These are phyloP conservation scores for Trichoderma sp. DNA, from an alignment of 2,329 filamentous ascomycete genomes.

Conservation along the genomic window DNA sequence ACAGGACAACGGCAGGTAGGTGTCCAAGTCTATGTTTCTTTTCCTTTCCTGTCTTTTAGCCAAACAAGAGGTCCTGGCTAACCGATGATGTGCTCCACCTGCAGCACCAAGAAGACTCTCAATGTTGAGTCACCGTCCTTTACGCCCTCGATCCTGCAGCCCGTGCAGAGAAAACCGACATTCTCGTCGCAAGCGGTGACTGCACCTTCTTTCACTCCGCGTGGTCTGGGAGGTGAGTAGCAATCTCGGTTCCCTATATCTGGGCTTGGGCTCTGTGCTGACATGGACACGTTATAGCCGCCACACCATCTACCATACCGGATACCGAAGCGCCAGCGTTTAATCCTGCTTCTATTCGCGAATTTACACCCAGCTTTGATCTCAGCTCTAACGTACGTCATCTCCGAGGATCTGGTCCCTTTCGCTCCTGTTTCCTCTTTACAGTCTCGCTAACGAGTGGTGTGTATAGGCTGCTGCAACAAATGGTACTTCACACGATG, in stretches of 20 bases:
- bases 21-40: constrained; percentile 28
- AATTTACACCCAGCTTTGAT: constrained; percentile 65
- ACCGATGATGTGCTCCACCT: neutral
- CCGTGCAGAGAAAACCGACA: constrained; percentile 66
- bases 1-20: constrained; percentile 52
- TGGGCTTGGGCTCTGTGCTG: neutral
- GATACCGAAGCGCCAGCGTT: constrained; percentile 53
- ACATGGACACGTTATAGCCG: constrained; percentile 34
- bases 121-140: constrained; percentile 98
- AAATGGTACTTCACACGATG: constrained; percentile 56
- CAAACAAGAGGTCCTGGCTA: neutral
- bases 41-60: neutral
- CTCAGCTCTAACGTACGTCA: constrained; percentile 51
- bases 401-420: neutral
- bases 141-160: constrained; percentile 65
- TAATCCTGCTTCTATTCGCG: constrained; percentile 60
- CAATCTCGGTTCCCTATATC: neutral
- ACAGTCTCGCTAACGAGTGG: neutral
- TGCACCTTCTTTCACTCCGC: constrained; percentile 82
- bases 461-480: constrained; percentile 41
- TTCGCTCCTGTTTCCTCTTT: neutral
- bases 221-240: constrained; percentile 54
- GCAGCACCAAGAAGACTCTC: constrained; percentile 71
- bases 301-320: constrained; percentile 46
- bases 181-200: constrained; percentile 91